A percentile compares a stretch with the other conserved stretches of the same genome.
These are phyloP conservation scores for Coemansia sp. DNA, from an alignment of 192 early-diverging fungal genomes.

Conservation along the genomic window DNA sequence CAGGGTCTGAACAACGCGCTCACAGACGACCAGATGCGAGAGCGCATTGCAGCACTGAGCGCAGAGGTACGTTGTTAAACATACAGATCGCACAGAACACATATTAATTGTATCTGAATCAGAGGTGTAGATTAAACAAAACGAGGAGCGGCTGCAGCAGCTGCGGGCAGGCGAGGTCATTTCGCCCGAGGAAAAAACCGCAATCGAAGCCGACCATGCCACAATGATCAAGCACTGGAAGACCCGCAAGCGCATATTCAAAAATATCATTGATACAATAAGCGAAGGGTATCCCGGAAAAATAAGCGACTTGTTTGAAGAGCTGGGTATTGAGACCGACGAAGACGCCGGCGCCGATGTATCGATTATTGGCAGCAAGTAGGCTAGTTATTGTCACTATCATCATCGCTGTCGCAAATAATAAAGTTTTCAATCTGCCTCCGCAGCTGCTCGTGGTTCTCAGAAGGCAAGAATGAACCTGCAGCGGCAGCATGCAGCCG, in stretches of 20 bases:
- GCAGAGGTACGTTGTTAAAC: slow-evolving; percentile 15
- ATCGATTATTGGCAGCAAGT: slow-evolving; percentile 18
- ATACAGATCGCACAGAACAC: neutral
- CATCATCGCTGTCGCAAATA: slow-evolving; percentile 54
- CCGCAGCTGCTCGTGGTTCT: slow-evolving; percentile 49
- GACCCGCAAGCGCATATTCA: slow-evolving; percentile 58
- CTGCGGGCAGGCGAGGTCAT: slow-evolving; percentile 47
- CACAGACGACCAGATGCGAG: slow-evolving; percentile 46
- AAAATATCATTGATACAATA: slow-evolving; percentile 53
- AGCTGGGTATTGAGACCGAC: slow-evolving; percentile 62
- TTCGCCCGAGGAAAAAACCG: slow-evolving; percentile 36
- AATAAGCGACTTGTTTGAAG: slow-evolving; percentile 53
- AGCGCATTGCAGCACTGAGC: slow-evolving; percentile 35
- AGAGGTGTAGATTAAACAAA: slow-evolving; percentile 16
- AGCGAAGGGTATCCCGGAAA: slow-evolving; percentile 56
- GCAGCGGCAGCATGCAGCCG: slow-evolving; percentile 5
- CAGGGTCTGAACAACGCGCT: slow-evolving; percentile 30
- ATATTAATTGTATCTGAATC: no score
- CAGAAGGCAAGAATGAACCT: neutral
- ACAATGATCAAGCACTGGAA: slow-evolving; percentile 57
- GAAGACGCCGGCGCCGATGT: slow-evolving; percentile 46
- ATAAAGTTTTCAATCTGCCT: slow-evolving; percentile 66
- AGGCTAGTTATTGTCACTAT: neutral
- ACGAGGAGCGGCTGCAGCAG: slow-evolving; percentile 32
- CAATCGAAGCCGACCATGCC: slow-evolving; percentile 30